Conservation (phyloP, 2,329 filamentous ascomycete species). For the Westerdykella sp. region DNA sequence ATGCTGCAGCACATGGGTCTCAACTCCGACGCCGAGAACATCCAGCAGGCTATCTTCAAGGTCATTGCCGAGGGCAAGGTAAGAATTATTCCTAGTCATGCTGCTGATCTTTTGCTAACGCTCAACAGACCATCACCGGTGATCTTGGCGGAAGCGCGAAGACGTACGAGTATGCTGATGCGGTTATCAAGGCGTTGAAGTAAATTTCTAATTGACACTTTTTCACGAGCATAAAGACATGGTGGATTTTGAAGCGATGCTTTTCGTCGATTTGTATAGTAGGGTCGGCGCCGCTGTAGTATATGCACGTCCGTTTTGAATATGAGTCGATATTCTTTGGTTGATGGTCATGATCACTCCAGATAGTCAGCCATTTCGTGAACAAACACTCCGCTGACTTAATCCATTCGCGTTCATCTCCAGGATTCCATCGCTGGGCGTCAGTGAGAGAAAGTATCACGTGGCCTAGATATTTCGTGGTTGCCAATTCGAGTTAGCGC, state of each 20-base stretch:
- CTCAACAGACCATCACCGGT: conserved; percentile 66
- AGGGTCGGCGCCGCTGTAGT: conserved; percentile 22
- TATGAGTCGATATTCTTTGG: too few species aligned
- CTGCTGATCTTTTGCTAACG: conserved; percentile 10
- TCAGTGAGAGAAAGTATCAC: too few species aligned
- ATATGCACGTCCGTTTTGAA: conserved; percentile 17
- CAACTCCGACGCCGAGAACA: conserved; percentile 72
- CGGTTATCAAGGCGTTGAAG: conserved; percentile 68
- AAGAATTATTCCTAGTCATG: conserved; percentile 17
- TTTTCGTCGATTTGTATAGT: conserved; percentile 35
- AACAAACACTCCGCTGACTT: too few species aligned
- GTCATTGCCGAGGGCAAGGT: conserved; percentile 93
- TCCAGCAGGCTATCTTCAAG: conserved; percentile 92
- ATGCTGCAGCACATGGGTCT: conserved; percentile 99
- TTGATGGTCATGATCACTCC: too few species aligned
- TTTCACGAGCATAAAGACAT: conserved; percentile 19
- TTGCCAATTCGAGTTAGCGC: too few species aligned
- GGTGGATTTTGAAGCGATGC: conserved; percentile 19
- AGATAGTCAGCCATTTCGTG: too few species aligned
- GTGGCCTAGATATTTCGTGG: too few species aligned
- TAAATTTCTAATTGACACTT: conserved; percentile 21
- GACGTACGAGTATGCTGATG: conserved; percentile 87
- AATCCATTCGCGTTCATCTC: too few species aligned
- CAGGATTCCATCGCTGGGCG: too few species aligned
- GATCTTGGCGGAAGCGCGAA: conserved; percentile 95